A percentile compares a stretch with the other conserved stretches of the same genome.
Evolutionary conservation across 768 basidiomycete genomes (phyloP).

Genomic region (Serpula lacrymans): DNA sequence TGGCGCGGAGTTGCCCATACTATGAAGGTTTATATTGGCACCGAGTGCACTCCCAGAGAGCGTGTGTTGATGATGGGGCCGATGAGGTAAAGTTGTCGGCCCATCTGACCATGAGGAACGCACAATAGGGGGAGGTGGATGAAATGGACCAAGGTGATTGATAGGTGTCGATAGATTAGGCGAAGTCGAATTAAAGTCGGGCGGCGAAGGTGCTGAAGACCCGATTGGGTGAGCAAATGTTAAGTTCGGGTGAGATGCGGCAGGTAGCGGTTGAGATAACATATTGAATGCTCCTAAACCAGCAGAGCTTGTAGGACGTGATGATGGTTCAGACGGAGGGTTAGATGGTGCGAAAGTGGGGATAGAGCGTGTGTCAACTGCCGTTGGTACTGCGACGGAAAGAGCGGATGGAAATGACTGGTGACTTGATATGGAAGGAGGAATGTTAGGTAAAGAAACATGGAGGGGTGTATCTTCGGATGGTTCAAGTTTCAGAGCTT

Average conservation of each 20-base stretch:
- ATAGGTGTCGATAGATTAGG: slow-evolving; percentile 16
- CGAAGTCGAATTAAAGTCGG: slow-evolving; percentile 21
- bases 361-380: slow-evolving; percentile 19
- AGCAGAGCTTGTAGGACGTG: slow-evolving; percentile 32
- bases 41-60: slow-evolving; percentile 28
- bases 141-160: slow-evolving; percentile 21
- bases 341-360: slow-evolving; percentile 24
- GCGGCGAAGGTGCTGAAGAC: slow-evolving; percentile 15
- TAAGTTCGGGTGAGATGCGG: slow-evolving; percentile 10
- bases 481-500: slow-evolving; percentile 48
- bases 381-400: slow-evolving; percentile 18
- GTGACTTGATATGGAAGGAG: slow-evolving; percentile 16
- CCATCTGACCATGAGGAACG: slow-evolving; percentile 30
- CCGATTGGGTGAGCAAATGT: slow-evolving; percentile 17
- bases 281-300: slow-evolving; percentile 20
- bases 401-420: slow-evolving; percentile 23
- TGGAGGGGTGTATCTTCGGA: slow-evolving; percentile 37
- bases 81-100: slow-evolving; percentile 21
- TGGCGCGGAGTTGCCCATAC: slow-evolving; percentile 30
- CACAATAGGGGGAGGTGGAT: slow-evolving; percentile 16
- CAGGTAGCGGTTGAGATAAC: slow-evolving; percentile 16
- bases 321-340: slow-evolving; percentile 23
- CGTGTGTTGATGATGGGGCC: slow-evolving; percentile 26
- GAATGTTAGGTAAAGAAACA: slow-evolving; percentile 10
- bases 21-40: slow-evolving; percentile 23